Percentiles rank a stretch among this genome's conserved stretches.
Conservation (phyloP, 257 asterid species). For the Ocimum tenuiflorum region DNA sequence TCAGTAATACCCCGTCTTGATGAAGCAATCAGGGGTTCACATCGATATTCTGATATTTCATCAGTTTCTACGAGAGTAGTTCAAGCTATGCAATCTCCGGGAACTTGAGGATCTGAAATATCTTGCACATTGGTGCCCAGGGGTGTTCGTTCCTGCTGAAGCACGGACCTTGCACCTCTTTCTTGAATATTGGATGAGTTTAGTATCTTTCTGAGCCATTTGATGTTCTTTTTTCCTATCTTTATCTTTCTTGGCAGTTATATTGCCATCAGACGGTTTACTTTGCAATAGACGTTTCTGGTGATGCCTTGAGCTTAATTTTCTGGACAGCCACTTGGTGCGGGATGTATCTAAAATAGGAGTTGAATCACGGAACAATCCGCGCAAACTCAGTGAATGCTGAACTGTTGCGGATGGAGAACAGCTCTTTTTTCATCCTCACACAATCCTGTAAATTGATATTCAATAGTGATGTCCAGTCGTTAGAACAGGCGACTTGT, state of each 20-base stretch:
- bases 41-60: slow-evolving; percentile 11
- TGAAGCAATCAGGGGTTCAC: slow-evolving; percentile 14
- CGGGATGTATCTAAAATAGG: slow-evolving; percentile 27
- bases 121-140: no score
- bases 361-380: slow-evolving; percentile 41
- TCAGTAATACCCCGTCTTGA: neutral
- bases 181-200: slow-evolving; percentile 65
- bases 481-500: slow-evolving; percentile 35
- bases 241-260: slow-evolving; percentile 22
- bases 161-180: slow-evolving; percentile 43
- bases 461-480: slow-evolving; percentile 75
- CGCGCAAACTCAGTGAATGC: slow-evolving; percentile 55
- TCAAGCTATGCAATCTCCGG: neutral
- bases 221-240: slow-evolving; percentile 23
- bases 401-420: slow-evolving; percentile 41
- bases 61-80: slow-evolving; percentile 21
- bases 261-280: slow-evolving; percentile 23
- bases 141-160: slow-evolving; percentile 24
- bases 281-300: slow-evolving; percentile 21
- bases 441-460: slow-evolving; percentile 64
- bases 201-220: slow-evolving; percentile 26
- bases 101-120: slow-evolving; percentile 12
- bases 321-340: slow-evolving; percentile 67
- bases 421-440: slow-evolving; percentile 47
- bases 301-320: slow-evolving; percentile 60